Percentiles rank a stretch among this genome's conserved stretches.
phyloP scores from a whole-genome alignment of 2,329 filamentous ascomycete species.

The Phaeophleospora eucalypticola region DNA sequence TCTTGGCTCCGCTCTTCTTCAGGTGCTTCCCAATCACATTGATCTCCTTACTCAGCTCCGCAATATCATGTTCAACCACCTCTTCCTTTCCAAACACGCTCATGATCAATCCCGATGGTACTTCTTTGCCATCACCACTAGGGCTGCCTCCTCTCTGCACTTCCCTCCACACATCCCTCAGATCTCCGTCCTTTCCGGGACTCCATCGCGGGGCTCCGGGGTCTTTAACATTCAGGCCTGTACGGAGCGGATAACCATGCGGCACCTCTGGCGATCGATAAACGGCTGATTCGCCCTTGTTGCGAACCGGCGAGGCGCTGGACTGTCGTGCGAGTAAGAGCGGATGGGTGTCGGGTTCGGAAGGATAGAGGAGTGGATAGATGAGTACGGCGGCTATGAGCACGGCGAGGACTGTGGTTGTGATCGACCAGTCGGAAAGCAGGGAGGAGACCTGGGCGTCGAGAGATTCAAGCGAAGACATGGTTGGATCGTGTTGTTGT shows the following conservation, averaged over 20 bases:
- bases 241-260: constrained; percentile 74
- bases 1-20: constrained; percentile 63
- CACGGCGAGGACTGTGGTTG: constrained; percentile 68
- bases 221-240: constrained; percentile 78
- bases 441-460: constrained; percentile 67
- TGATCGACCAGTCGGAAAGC: constrained; percentile 75
- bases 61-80: constrained; percentile 64
- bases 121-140: constrained; percentile 57
- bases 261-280: constrained; percentile 82
- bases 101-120: constrained; percentile 66
- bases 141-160: constrained; percentile 45
- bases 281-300: constrained; percentile 77
- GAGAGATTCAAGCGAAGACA: constrained; percentile 39
- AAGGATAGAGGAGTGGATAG: constrained; percentile 65
- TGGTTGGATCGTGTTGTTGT: no score
- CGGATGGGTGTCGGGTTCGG: constrained; percentile 87
- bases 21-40: constrained; percentile 77
- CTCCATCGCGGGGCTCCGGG: constrained; percentile 77
- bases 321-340: constrained; percentile 85
- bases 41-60: constrained; percentile 78
- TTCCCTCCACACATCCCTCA: constrained; percentile 88
- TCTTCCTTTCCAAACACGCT: constrained; percentile 75
- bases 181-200: constrained; percentile 76
- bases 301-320: constrained; percentile 70
- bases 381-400: constrained; percentile 63